These are phyloP conservation scores for Acacia crassicarpa DNA, from an alignment of 306 rosid genomes.

Conservation along the genomic window DNA sequence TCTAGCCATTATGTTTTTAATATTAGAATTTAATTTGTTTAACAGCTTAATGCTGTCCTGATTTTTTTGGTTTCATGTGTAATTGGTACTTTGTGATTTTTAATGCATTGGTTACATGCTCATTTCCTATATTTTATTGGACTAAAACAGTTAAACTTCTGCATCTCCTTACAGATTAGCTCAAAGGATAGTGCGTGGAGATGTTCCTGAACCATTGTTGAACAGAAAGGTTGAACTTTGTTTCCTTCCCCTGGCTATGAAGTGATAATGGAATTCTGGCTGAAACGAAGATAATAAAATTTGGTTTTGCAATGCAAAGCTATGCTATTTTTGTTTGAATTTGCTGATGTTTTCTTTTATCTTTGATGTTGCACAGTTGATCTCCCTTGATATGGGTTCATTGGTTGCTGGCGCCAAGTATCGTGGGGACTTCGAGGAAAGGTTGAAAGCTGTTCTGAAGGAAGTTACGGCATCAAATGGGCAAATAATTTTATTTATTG, in stretches of 20 bases:
- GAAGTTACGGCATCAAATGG: conserved; percentile 95
- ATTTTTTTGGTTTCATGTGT: conserved; percentile 10
- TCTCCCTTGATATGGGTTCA: conserved; percentile 96
- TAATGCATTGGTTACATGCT: background rate
- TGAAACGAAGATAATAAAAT: conserved; percentile 4
- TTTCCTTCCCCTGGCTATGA: conserved; percentile 13
- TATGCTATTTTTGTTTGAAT: conserved; percentile 11
- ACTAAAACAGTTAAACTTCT: background rate
- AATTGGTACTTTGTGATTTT: background rate
- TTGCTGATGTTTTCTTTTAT: conserved; percentile 8
- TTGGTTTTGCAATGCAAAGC: conserved; percentile 6
- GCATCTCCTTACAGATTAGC: conserved; percentile 69
- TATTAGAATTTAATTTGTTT: conserved; percentile 1
- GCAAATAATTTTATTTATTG: conserved; percentile 89
- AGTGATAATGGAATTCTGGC: conserved; percentile 10
- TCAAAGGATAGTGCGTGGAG: conserved; percentile 95
- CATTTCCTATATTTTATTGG: conserved; percentile 3
- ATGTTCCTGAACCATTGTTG: conserved; percentile 94
- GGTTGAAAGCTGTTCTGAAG: conserved; percentile 93
- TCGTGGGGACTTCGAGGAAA: conserved; percentile 97
- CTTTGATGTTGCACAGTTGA: conserved; percentile 55
- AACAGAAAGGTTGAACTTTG: conserved; percentile 68
- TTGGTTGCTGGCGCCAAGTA: conserved; percentile 94
- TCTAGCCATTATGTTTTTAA: background rate
- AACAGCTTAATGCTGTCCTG: background rate